Evolutionary conservation across 768 basidiomycete genomes (phyloP).

Genomic region (Hygrocybe punicea): DNA sequence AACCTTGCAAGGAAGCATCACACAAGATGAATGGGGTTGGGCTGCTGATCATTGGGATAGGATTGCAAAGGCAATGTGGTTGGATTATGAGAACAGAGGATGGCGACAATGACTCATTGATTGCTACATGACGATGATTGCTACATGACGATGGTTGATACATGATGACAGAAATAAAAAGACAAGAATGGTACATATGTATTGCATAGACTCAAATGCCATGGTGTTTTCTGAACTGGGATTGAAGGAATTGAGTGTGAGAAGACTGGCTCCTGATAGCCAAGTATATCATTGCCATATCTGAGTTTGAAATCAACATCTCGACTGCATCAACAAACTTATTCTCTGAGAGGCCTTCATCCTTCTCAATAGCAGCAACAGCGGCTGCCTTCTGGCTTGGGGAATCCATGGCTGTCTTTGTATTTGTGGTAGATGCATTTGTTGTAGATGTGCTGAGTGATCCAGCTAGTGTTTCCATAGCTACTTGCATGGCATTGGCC

Average conservation of each 20-base stretch:
- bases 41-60: conserved; percentile 9
- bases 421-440: too few relatives aligned
- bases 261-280: background rate
- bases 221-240: background rate
- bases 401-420: background rate
- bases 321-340: background rate
- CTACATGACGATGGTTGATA: background rate
- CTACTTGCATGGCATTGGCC: background rate
- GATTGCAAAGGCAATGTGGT: conserved; percentile 16
- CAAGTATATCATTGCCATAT: background rate
- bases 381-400: background rate
- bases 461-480: background rate
- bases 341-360: background rate
- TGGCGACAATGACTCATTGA: background rate
- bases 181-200: background rate
- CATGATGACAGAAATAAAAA: background rate
- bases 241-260: background rate
- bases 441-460: background rate
- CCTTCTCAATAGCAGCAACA: background rate
- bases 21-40: conserved; percentile 3
- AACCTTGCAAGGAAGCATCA: background rate
- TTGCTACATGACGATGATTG: background rate
- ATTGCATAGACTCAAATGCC: too few relatives aligned
- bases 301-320: background rate
- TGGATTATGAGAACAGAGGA: background rate